Conservation (phyloP, 2,329 filamentous ascomycete genomes). For the Cadophora luteo-olivacea region DNA sequence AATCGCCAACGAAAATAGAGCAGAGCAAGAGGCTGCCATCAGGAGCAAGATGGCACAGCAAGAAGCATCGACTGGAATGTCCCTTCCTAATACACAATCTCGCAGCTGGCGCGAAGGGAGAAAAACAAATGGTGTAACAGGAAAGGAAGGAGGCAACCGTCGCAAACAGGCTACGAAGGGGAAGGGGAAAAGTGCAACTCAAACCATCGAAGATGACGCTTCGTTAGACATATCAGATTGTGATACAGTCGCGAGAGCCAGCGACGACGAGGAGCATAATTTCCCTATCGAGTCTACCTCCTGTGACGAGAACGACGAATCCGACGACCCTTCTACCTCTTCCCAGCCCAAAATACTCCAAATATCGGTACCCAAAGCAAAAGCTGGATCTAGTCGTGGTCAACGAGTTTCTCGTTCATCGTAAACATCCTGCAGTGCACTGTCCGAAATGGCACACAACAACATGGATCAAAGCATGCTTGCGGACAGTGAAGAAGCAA, state of each 20-base stretch:
- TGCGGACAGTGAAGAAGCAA: background rate
- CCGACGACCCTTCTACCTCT: background rate
- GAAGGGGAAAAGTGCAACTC: background rate
- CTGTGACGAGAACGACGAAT: background rate
- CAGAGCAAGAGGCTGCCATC: background rate
- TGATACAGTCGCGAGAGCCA: background rate
- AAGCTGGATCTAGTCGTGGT: background rate
- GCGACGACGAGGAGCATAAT: background rate
- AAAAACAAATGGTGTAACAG: background rate
- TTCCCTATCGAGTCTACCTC: background rate
- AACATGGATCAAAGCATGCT: background rate
- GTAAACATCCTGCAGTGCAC: background rate
- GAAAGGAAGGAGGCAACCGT: background rate
- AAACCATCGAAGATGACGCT: background rate
- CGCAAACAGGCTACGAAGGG: background rate
- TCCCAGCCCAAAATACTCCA: background rate
- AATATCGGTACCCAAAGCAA: background rate
- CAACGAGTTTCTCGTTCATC: background rate
- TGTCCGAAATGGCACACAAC: slow-evolving; percentile 1
- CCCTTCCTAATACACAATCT: background rate
- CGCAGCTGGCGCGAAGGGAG: background rate
- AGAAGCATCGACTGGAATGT: background rate
- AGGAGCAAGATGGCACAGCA: background rate
- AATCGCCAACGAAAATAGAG: too few species aligned
- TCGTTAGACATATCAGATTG: background rate